Evolutionary conservation across 257 asterid genomes (phyloP), one percentile per base, ranked within the genome.

Genomic region (Coffea eugenioides): DNA sequence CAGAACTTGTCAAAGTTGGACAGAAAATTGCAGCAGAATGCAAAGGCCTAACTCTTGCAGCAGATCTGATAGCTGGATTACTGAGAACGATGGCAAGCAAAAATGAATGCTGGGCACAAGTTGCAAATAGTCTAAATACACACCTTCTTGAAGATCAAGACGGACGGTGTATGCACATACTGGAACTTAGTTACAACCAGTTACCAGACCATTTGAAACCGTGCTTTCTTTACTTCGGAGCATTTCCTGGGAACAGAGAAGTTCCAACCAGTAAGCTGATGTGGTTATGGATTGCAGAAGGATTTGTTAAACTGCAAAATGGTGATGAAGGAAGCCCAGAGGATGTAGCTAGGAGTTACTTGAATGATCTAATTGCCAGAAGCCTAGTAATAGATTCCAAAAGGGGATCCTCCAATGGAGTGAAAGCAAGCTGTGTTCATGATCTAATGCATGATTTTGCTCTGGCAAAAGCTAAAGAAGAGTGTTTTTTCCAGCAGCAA

Each of bases 241-340:
- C 71, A 20, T 75, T 74, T 75, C 79, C 71, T 23, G 43, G 41
- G 46, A 57, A 75, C 3, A 9, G 13, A 39, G 56, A 75, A 57
- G 43, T 59, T 31, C 39, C 6, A 2, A 2, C 25, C 6, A 8
- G 9, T 0, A 14, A 75, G 36, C n/a, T 75, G 25, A 20, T 43
- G 27, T 59, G 12, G 57, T 23, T 57, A 13, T 75, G 79, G 79
- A 75, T 75, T 12, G 70, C 82, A 11, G 82, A 82, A 68, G 85
- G 85, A 27, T 82, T 71, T 46, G 8, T 74, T 48, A 20, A 74
- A 16, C 21, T 65, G 8, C 76, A 51, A 66, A 45, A 71, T 34
- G 43, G 31, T 45, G 72, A 9, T 11, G 4, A 16, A 15, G 39
- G 49, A 41, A 71, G 66, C 49, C 51, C 27, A 8, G 76, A 71